These are phyloP conservation scores for Didymella lethalis DNA, from an alignment of 2,329 filamentous ascomycete species.

Conservation along the genomic window DNA sequence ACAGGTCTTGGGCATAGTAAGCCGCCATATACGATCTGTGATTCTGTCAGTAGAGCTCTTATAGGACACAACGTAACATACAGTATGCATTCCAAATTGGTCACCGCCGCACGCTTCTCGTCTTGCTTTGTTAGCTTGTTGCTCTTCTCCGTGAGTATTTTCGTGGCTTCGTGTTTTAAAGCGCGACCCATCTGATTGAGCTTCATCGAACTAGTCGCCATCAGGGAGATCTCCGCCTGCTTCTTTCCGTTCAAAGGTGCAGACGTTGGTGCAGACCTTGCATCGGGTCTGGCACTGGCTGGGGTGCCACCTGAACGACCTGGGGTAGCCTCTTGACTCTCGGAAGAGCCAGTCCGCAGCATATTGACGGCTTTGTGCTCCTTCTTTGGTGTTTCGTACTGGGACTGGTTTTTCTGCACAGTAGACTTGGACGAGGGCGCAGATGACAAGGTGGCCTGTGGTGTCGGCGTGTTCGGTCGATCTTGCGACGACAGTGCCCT, in stretches of 20 bases:
- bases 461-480: slow-evolving; percentile 43
- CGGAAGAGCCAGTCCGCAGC: slow-evolving; percentile 46
- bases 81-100: slow-evolving; percentile 56
- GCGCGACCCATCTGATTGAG: slow-evolving; percentile 54
- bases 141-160: slow-evolving; percentile 41
- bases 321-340: slow-evolving; percentile 47
- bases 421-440: slow-evolving; percentile 40
- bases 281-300: slow-evolving; percentile 33
- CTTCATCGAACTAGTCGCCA: slow-evolving; percentile 51
- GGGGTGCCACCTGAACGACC: slow-evolving; percentile 46
- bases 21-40: slow-evolving; percentile 51
- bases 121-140: slow-evolving; percentile 43
- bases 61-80: slow-evolving; percentile 26
- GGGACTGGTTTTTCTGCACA: slow-evolving; percentile 40
- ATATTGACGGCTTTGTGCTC: slow-evolving; percentile 46
- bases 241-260: slow-evolving; percentile 43
- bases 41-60: slow-evolving; percentile 26
- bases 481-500: slow-evolving; percentile 42
- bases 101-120: slow-evolving; percentile 51
- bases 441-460: slow-evolving; percentile 40
- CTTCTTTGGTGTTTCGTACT: slow-evolving; percentile 48
- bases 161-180: slow-evolving; percentile 57
- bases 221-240: slow-evolving; percentile 45
- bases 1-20: slow-evolving; percentile 45
- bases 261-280: slow-evolving; percentile 39